Conservation (phyloP, 2,329 filamentous ascomycete genomes). For the Neofusicoccum kwambonambiense region DNA sequence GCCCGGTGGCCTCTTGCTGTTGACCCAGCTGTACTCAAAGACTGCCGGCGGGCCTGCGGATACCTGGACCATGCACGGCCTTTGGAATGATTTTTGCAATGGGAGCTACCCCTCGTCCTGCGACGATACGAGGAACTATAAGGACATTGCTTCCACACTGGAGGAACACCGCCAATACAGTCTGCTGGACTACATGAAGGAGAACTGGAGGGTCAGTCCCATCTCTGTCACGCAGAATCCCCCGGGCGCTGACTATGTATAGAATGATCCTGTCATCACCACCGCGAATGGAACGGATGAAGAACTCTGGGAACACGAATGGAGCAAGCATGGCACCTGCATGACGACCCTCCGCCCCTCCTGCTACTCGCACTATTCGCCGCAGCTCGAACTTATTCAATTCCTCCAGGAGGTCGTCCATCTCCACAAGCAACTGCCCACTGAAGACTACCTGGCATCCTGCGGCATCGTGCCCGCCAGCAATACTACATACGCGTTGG, state of each 20-base stretch:
- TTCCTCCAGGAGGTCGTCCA: conserved; percentile 67
- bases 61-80: conserved; percentile 73
- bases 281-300: conserved; percentile 45
- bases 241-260: background rate
- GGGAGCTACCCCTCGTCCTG: conserved; percentile 62
- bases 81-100: conserved; percentile 64
- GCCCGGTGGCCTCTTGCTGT: conserved; percentile 10
- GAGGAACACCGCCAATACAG: conserved; percentile 53
- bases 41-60: conserved; percentile 49
- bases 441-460: conserved; percentile 60
- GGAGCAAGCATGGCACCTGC: conserved; percentile 72
- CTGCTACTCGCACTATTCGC: conserved; percentile 61
- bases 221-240: background rate
- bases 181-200: conserved; percentile 65
- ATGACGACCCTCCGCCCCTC: conserved; percentile 64
- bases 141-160: conserved; percentile 43
- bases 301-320: conserved; percentile 69
- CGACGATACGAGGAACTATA: conserved; percentile 9
- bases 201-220: conserved; percentile 64
- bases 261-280: conserved; percentile 17
- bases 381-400: conserved; percentile 64
- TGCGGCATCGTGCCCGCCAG: conserved; percentile 60
- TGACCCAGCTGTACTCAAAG: conserved; percentile 14
- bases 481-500: conserved; percentile 58
- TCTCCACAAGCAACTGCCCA: conserved; percentile 65